phyloP scores from a whole-genome alignment of 805 yeast species.

The Cyberlindnera mississippiensis region DNA sequence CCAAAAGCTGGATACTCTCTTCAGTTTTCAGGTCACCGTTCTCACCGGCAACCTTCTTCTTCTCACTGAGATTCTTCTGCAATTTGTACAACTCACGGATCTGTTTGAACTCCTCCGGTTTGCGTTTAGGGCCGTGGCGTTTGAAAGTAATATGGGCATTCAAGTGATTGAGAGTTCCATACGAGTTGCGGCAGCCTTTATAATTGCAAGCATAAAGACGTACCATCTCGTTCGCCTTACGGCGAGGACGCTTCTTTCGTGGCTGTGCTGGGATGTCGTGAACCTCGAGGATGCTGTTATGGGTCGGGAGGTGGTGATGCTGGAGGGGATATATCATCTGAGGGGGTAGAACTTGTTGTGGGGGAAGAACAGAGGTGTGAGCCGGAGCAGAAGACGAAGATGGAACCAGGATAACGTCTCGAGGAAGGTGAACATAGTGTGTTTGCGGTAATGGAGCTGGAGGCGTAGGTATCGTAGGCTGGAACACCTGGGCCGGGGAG shows the following conservation, averaged over 20 bases:
- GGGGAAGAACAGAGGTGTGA: too few relatives aligned
- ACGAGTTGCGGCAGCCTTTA: conserved; percentile 46
- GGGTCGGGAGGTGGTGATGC: conserved; percentile 1
- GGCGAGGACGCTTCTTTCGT: conserved; percentile 44
- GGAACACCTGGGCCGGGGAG: conserved; percentile 1
- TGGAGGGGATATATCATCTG: not conserved
- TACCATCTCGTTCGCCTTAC: conserved; percentile 53
- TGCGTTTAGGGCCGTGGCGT: conserved; percentile 50
- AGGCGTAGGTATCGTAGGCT: conserved; percentile 1
- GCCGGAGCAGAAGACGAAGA: not conserved
- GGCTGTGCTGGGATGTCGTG: conserved; percentile 8
- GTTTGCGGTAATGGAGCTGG: conserved; percentile 1
- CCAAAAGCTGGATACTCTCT: conserved; percentile 14
- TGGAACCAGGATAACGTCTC: conserved; percentile 2
- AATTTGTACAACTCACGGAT: conserved; percentile 42
- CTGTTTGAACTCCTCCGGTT: conserved; percentile 51
- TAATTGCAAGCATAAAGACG: conserved; percentile 48
- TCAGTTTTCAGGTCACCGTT: conserved; percentile 2
- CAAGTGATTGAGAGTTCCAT: conserved; percentile 57
- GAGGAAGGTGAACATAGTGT: conserved; percentile 1
- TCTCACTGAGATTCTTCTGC: conserved; percentile 31
- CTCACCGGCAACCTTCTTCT: conserved; percentile 4
- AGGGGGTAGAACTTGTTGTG: not conserved
- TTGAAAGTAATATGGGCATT: conserved; percentile 54
- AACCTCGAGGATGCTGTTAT: conserved; percentile 1